Conservation (phyloP, 192 early-diverging fungal genomes). For the Funneliformis geosporum region DNA sequence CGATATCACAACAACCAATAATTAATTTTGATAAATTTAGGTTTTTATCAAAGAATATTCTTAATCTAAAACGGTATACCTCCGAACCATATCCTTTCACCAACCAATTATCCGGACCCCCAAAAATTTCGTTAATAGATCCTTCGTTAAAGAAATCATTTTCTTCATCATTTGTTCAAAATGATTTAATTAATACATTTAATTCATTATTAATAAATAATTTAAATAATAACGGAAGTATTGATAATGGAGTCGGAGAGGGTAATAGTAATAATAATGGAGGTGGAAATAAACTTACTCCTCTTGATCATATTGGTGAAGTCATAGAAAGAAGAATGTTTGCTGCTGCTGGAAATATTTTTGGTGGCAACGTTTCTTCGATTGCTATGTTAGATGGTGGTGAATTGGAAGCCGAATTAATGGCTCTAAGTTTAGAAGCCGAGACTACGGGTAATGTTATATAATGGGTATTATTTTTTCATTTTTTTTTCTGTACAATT, state of each 20-base stretch:
- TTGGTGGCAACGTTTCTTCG: not conserved
- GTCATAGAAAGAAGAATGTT: constrained; percentile 21
- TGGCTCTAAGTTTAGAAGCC: constrained; percentile 13
- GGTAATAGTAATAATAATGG: not conserved
- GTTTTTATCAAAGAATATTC: constrained; percentile 41
- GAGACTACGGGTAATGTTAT: not conserved
- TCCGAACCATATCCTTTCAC: constrained; percentile 19
- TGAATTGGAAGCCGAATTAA: constrained; percentile 28
- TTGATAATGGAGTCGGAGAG: not conserved
- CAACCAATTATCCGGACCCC: constrained; percentile 8
- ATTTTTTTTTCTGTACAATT: too few relatives aligned
- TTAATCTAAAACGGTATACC: constrained; percentile 26
- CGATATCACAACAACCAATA: constrained; percentile 14
- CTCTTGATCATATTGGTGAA: constrained; percentile 22
- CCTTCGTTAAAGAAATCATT: too few relatives aligned
- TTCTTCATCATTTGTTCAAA: too few relatives aligned
- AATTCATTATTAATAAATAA: not conserved
- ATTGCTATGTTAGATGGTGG: constrained; percentile 14
- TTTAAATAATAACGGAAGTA: not conserved
- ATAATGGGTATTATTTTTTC: too few relatives aligned
- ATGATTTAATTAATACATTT: not conserved
- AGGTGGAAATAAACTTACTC: not conserved
- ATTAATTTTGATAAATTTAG: constrained; percentile 57
- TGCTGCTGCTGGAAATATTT: constrained; percentile 13
- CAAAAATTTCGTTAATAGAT: not conserved